These are phyloP conservation scores for Wolfiporia cocos DNA, from an alignment of 1,284 basidiomycete genomes.

Conservation along the genomic window DNA sequence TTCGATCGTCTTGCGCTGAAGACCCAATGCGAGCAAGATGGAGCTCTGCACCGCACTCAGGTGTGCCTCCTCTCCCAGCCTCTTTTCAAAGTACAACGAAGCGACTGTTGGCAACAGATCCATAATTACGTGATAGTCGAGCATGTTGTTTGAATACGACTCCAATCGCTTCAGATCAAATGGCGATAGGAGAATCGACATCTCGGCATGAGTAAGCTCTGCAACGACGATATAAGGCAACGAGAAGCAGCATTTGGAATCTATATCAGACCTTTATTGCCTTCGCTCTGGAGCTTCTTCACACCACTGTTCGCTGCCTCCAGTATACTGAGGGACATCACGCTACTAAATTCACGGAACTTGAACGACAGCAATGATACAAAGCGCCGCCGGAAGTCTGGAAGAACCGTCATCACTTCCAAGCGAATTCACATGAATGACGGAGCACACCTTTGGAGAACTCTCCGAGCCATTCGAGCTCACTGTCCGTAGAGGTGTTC, in stretches of 20 bases:
- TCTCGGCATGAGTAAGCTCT: conserved; percentile 63
- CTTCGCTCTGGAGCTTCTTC: conserved; percentile 42
- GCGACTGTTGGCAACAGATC: conserved; percentile 86
- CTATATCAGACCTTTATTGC: conserved; percentile 34
- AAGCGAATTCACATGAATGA: neutral
- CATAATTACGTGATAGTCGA: conserved; percentile 95
- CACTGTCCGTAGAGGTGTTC: conserved; percentile 57
- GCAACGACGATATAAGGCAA: neutral
- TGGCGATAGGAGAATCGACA: conserved; percentile 74
- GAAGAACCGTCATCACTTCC: neutral
- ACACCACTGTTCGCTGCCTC: conserved; percentile 76
- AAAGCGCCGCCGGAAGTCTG: conserved; percentile 93
- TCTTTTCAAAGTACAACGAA: conserved; percentile 79
- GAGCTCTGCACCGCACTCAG: conserved; percentile 85
- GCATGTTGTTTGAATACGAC: conserved; percentile 92
- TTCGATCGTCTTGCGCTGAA: conserved; percentile 90
- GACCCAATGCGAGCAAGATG: conserved; percentile 84
- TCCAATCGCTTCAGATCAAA: conserved; percentile 97
- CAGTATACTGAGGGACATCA: conserved; percentile 83
- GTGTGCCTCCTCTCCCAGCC: conserved; percentile 55
- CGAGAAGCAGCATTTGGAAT: neutral
- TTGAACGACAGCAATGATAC: conserved; percentile 87
- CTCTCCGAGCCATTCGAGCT: conserved; percentile 81
- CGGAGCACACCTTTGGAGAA: conserved; percentile 75
- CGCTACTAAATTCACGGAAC: conserved; percentile 89